phyloP scores from a whole-genome alignment of 2,329 filamentous ascomycete genomes.

The Claviceps pazoutovae region DNA sequence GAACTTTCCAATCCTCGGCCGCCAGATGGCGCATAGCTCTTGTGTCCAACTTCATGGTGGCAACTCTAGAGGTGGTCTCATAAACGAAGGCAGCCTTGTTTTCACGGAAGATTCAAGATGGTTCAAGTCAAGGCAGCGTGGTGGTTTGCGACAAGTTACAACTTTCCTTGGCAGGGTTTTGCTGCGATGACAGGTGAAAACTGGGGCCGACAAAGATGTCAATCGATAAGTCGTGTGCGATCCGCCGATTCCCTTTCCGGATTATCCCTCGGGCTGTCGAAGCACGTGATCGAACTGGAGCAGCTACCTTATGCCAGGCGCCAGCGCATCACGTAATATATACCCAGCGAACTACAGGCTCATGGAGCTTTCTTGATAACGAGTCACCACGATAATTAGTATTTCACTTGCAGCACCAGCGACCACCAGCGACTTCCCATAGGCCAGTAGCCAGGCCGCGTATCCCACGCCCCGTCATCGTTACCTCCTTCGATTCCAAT shows the following conservation, averaged over 20 bases:
- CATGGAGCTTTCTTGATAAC: conserved; percentile 20
- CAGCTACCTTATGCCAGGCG: conserved; percentile 21
- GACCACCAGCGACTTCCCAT: background rate
- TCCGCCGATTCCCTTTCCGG: background rate
- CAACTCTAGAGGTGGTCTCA: background rate
- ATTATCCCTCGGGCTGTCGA: background rate
- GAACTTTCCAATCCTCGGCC: conserved; percentile 85
- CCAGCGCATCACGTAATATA: conserved; percentile 35
- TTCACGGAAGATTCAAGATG: background rate
- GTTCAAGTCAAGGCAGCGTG: background rate
- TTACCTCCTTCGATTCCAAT: conserved; percentile 4
- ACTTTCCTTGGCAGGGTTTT: conserved; percentile 11
- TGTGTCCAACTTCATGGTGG: conserved; percentile 82
- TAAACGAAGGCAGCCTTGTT: background rate
- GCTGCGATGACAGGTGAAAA: conserved; percentile 9
- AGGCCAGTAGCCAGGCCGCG: background rate
- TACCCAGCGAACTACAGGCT: conserved; percentile 24
- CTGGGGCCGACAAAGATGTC: conserved; percentile 16
- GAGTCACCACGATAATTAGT: conserved; percentile 16
- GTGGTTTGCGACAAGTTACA: background rate
- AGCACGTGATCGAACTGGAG: conserved; percentile 20
- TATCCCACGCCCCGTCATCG: background rate
- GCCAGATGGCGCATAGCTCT: conserved; percentile 86
- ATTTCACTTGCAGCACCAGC: background rate
- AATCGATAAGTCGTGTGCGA: conserved; percentile 15